Evolutionary conservation across 2,329 filamentous ascomycete genomes (phyloP).

Genomic region (Trichoderma afroharzianum): DNA sequence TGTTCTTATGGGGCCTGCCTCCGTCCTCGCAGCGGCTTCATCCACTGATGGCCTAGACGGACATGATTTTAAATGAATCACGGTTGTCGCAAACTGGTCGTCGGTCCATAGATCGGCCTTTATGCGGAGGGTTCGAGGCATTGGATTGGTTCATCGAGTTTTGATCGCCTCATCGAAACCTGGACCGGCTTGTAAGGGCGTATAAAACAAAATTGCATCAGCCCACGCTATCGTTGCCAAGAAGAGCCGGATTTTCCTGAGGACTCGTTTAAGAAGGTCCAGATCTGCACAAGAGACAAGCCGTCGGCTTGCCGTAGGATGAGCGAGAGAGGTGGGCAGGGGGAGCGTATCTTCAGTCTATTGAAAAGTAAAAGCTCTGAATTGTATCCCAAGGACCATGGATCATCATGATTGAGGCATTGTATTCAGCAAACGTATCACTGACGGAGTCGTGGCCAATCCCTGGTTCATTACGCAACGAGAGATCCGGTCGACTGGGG

Average conservation of each 20-base stretch:
- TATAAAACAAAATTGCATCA: conserved; percentile 7
- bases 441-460: background rate
- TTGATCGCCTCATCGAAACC: conserved; percentile 12
- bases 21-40: conserved; percentile 13
- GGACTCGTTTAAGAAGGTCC: conserved; percentile 3
- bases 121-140: background rate
- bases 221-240: conserved; percentile 12
- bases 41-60: background rate
- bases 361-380: background rate
- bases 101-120: conserved; percentile 15
- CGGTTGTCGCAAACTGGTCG: background rate
- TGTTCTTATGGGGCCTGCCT: conserved; percentile 8
- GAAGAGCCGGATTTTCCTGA: background rate
- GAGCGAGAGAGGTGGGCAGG: background rate
- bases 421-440: background rate
- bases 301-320: too few relatives aligned
- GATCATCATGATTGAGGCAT: background rate
- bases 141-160: conserved; percentile 6
- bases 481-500: background rate
- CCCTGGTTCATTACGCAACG: background rate
- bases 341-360: background rate
- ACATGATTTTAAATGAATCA: background rate
- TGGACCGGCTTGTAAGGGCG: background rate
- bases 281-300: background rate
- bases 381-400: background rate